A percentile compares a stretch with the other conserved stretches of the same genome.
phyloP scores from a whole-genome alignment of 257 asterid species.

The Solanum rostratum region DNA sequence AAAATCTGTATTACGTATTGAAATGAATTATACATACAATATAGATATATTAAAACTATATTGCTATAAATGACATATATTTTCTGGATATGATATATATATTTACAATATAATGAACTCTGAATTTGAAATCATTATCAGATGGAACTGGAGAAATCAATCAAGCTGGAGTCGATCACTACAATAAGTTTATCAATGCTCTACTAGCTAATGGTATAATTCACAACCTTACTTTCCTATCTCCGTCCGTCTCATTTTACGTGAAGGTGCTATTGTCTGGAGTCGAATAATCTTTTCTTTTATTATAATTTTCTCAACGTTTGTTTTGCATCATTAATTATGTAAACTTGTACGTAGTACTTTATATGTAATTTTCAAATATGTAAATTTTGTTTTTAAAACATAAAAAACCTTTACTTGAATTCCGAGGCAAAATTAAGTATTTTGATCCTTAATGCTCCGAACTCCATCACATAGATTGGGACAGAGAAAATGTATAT shows the following conservation, averaged over 20 bases:
- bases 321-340: background rate
- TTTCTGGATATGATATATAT: too few relatives aligned
- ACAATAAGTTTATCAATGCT: slow-evolving; percentile 65
- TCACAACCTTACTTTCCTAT: background rate
- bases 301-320: background rate
- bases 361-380: background rate
- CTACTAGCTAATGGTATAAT: slow-evolving; percentile 51
- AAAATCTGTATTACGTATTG: rapidly evolving
- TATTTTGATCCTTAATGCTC: background rate
- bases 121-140: background rate
- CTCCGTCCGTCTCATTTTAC: background rate
- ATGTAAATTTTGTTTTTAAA: background rate
- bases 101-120: background rate
- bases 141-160: slow-evolving; percentile 77
- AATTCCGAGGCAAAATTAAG: background rate
- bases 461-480: background rate
- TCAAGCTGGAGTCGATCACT: slow-evolving; percentile 80
- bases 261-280: background rate
- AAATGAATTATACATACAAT: too few relatives aligned
- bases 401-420: background rate
- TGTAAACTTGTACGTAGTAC: background rate
- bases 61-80: too few relatives aligned
- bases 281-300: background rate
- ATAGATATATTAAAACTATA: too few relatives aligned
- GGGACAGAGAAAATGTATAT: background rate